A percentile compares a stretch with the other conserved stretches of the same genome.
phyloP scores from a whole-genome alignment of 768 basidiomycete species.

The Floccularia luteovirens region DNA sequence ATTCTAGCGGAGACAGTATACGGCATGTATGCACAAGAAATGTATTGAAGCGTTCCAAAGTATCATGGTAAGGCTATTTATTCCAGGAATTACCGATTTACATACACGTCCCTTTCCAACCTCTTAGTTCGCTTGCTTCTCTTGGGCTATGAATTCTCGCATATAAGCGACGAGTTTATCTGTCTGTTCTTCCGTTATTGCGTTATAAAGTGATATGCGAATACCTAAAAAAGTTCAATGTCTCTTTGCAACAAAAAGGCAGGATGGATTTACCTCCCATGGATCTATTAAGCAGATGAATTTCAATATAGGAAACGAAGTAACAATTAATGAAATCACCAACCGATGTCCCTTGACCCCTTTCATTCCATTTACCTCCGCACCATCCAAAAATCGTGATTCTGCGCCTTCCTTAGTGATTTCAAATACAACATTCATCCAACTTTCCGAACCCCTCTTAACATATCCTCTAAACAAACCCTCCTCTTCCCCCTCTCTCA shows the following conservation, averaged over 20 bases:
- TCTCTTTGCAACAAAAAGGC: neutral
- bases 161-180: slow-evolving; percentile 56
- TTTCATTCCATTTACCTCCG: slow-evolving; percentile 72
- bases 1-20: too few species aligned
- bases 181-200: slow-evolving; percentile 69
- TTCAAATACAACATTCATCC: slow-evolving; percentile 94
- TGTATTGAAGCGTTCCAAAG: too few species aligned
- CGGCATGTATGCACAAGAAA: too few species aligned
- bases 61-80: too few species aligned
- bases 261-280: slow-evolving; percentile 6
- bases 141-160: slow-evolving; percentile 36
- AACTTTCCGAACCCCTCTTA: slow-evolving; percentile 68
- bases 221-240: slow-evolving; percentile 68
- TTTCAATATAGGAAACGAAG: neutral
- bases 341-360: slow-evolving; percentile 91
- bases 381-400: slow-evolving; percentile 72
- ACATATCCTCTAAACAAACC: slow-evolving; percentile 73
- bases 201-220: slow-evolving; percentile 86
- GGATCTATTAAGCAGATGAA: slow-evolving; percentile 8
- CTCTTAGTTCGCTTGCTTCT: too few species aligned
- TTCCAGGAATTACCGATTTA: too few species aligned
- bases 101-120: too few species aligned
- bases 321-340: slow-evolving; percentile 16
- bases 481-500: slow-evolving; percentile 63
- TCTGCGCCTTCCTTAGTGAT: slow-evolving; percentile 67